phyloP scores from a whole-genome alignment of 805 yeast species.

The Danielia oregonensis region DNA sequence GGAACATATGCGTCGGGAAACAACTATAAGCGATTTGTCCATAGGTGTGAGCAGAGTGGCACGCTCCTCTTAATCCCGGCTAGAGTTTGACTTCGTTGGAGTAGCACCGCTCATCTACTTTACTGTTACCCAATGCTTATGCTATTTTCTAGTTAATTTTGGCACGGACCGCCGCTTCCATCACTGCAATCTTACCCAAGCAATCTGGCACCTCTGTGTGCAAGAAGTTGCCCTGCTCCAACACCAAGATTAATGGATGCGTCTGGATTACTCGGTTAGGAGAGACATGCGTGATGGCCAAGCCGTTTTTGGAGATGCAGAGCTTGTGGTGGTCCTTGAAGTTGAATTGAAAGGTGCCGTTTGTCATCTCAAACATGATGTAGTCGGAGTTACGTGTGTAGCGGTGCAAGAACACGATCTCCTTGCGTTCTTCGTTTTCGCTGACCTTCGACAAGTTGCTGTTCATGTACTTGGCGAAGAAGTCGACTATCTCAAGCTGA shows the following conservation, averaged over 20 bases:
- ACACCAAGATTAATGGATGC: constrained; percentile 46
- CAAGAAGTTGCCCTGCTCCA: constrained; percentile 42
- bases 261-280: constrained; percentile 72
- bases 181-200: constrained; percentile 38
- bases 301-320: constrained; percentile 73
- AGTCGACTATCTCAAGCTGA: constrained; percentile 81
- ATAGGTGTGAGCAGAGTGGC: too few species aligned
- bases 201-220: constrained; percentile 39
- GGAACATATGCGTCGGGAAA: too few species aligned
- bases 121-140: too few species aligned
- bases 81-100: too few species aligned
- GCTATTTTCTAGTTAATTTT: too few species aligned
- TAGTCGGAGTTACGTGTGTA: constrained; percentile 75
- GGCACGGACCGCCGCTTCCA: constrained; percentile 58
- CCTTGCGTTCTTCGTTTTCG: constrained; percentile 57
- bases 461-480: constrained; percentile 89
- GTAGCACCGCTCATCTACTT: too few species aligned
- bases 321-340: constrained; percentile 93
- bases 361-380: constrained; percentile 90
- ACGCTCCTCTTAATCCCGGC: too few species aligned
- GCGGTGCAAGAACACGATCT: constrained; percentile 74
- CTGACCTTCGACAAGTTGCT: constrained; percentile 81
- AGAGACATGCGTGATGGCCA: constrained; percentile 74
- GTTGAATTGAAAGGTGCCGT: constrained; percentile 90
- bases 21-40: too few species aligned